Conservation (phyloP, 345 rosid genomes). For the Brassica juncea region DNA sequence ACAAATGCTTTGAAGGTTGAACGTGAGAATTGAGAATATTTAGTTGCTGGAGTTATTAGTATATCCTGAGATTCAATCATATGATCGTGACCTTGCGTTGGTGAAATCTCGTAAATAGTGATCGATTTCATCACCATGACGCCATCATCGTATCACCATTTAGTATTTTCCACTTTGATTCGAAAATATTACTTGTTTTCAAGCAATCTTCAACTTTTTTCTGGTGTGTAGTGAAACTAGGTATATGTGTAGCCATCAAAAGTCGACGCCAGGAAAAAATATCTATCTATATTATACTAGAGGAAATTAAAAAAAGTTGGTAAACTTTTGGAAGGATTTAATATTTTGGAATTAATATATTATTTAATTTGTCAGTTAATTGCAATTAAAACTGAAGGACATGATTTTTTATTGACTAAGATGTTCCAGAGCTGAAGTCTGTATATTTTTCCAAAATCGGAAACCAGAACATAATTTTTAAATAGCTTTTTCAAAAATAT, state of each 20-base stretch:
- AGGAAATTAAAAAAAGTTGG: background rate
- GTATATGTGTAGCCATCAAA: background rate
- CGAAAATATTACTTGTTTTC: background rate
- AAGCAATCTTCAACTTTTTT: background rate
- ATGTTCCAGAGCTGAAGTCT: background rate
- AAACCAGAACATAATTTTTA: background rate
- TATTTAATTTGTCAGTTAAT: background rate
- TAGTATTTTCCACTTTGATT: conserved; percentile 4
- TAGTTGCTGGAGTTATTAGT: conserved; percentile 25
- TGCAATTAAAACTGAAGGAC: background rate
- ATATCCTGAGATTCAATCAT: conserved; percentile 16
- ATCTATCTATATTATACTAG: background rate
- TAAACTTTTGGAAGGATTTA: background rate
- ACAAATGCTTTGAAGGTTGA: conserved; percentile 15
- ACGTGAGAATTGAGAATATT: conserved; percentile 28
- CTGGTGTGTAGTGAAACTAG: conserved; percentile 4
- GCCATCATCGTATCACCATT: conserved; percentile 30
- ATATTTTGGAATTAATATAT: background rate
- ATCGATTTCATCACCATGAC: conserved; percentile 38
- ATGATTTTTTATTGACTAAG: background rate
- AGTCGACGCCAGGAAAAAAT: background rate
- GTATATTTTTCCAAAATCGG: background rate
- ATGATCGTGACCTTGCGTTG: conserved; percentile 30
- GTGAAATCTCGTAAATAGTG: background rate
- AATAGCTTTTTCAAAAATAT: background rate